Evolutionary conservation across 345 rosid genomes (phyloP).

Genomic region (Barbarea vulgaris): DNA sequence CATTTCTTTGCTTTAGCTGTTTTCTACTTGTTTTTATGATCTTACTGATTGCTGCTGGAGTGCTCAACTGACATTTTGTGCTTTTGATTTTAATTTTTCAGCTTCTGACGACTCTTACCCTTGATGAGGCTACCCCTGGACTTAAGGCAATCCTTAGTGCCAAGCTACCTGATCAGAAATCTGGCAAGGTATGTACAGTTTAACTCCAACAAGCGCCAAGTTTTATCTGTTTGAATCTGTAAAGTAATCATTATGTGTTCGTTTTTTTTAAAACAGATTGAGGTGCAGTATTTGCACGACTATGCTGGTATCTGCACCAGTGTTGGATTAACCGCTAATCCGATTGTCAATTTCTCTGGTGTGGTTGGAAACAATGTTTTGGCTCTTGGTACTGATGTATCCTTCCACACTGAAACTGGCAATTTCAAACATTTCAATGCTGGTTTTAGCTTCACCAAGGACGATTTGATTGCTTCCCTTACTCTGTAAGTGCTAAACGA

Average conservation of each 20-base stretch:
- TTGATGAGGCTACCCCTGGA: constrained; percentile 93
- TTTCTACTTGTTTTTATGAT: background rate
- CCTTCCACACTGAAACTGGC: constrained; percentile 78
- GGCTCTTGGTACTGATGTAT: constrained; percentile 85
- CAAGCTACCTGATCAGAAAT: constrained; percentile 86
- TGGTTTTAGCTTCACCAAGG: constrained; percentile 63
- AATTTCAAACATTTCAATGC: constrained; percentile 79
- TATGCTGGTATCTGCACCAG: constrained; percentile 85
- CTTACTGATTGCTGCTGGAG: background rate
- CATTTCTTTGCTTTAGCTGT: background rate
- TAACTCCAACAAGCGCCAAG: background rate
- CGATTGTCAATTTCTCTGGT: constrained; percentile 84
- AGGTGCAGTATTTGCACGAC: constrained; percentile 90
- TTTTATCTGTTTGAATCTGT: constrained; percentile 11
- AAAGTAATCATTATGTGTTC: background rate
- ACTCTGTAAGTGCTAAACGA: constrained; percentile 61
- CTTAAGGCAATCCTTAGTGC: constrained; percentile 84
- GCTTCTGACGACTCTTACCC: constrained; percentile 81
- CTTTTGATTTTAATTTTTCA: constrained; percentile 22
- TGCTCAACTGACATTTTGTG: background rate
- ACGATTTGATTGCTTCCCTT: constrained; percentile 77
- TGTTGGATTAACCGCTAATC: constrained; percentile 82
- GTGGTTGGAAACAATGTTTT: constrained; percentile 66
- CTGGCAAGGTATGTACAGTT: constrained; percentile 63
- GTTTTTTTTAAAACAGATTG: constrained; percentile 58